Conservation (phyloP, 768 basidiomycete species). For the Hortiboletus flavorubellus region DNA sequence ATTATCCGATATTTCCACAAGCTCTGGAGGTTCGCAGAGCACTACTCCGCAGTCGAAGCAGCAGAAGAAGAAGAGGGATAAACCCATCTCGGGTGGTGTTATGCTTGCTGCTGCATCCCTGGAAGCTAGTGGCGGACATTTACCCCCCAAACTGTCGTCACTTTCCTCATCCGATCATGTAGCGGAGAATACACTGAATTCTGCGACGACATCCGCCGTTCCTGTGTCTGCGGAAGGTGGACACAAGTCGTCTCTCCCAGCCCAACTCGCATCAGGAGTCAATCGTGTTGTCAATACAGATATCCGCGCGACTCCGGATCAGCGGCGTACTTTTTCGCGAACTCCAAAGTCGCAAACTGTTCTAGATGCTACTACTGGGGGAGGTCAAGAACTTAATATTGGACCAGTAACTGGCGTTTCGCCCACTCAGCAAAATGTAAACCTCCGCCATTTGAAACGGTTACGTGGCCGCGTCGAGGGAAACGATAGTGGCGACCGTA, state of each 20-base stretch:
- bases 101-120: constrained; percentile 10
- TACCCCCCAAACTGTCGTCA: constrained; percentile 4
- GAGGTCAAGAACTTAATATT: constrained; percentile 20
- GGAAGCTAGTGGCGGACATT: neutral
- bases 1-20: neutral
- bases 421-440: constrained; percentile 26
- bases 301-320: constrained; percentile 3
- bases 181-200: neutral
- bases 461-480: constrained; percentile 25
- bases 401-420: constrained; percentile 21
- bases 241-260: constrained; percentile 6
- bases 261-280: constrained; percentile 15
- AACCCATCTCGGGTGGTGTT: constrained; percentile 17
- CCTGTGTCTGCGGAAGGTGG: constrained; percentile 12
- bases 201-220: constrained; percentile 3
- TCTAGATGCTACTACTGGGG: constrained; percentile 6
- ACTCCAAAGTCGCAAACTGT: constrained; percentile 26
- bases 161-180: neutral
- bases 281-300: neutral
- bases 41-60: neutral
- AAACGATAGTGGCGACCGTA: constrained; percentile 28
- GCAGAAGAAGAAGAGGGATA: constrained; percentile 2
- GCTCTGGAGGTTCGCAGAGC: neutral
- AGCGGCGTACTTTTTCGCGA: constrained; percentile 11
- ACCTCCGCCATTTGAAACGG: constrained; percentile 31